Percentiles rank a stretch among this genome's conserved stretches.
phyloP scores from a whole-genome alignment of 2,329 filamentous ascomycete species.

The Aspergillus felis region DNA sequence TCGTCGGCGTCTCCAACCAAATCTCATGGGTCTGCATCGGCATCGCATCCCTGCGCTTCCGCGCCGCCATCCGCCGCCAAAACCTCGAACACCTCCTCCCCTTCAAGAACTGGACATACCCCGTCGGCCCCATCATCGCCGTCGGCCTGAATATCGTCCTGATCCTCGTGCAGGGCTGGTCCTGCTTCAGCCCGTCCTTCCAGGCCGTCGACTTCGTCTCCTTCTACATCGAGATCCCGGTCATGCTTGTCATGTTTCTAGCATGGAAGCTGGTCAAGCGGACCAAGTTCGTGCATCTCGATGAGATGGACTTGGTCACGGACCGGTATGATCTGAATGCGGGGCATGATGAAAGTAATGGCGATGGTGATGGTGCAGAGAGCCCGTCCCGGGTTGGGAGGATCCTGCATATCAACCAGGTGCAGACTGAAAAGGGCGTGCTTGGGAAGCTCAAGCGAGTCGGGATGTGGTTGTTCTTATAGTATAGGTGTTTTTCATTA shows the following conservation, averaged over 20 bases:
- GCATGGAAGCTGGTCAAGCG: slow-evolving; percentile 53
- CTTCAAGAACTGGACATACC: slow-evolving; percentile 66
- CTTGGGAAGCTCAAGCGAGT: slow-evolving; percentile 25
- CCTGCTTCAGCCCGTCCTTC: slow-evolving; percentile 58
- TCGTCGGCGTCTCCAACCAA: slow-evolving; percentile 66
- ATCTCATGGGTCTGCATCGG: slow-evolving; percentile 62
- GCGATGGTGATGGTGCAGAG: slow-evolving; percentile 23
- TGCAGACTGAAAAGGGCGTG: slow-evolving; percentile 9
- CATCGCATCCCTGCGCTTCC: slow-evolving; percentile 63
- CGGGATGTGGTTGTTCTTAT: slow-evolving; percentile 41
- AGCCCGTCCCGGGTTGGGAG: slow-evolving; percentile 11
- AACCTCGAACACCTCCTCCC: slow-evolving; percentile 60
- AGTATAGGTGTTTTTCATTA: slow-evolving; percentile 16
- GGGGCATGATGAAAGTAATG: slow-evolving; percentile 10
- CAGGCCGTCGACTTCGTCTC: slow-evolving; percentile 58
- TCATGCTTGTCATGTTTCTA: slow-evolving; percentile 55
- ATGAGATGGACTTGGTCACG: slow-evolving; percentile 51
- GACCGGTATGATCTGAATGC: slow-evolving; percentile 36
- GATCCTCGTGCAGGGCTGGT: slow-evolving; percentile 60
- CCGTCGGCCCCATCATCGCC: slow-evolving; percentile 55
- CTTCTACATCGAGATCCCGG: slow-evolving; percentile 59
- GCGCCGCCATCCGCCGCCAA: slow-evolving; percentile 53
- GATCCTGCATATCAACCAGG: slow-evolving; percentile 14
- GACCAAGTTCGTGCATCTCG: slow-evolving; percentile 43
- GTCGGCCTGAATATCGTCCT: slow-evolving; percentile 57